phyloP scores from a whole-genome alignment of 2,329 filamentous ascomycete species.

The Trichoderma cornu-damae region DNA sequence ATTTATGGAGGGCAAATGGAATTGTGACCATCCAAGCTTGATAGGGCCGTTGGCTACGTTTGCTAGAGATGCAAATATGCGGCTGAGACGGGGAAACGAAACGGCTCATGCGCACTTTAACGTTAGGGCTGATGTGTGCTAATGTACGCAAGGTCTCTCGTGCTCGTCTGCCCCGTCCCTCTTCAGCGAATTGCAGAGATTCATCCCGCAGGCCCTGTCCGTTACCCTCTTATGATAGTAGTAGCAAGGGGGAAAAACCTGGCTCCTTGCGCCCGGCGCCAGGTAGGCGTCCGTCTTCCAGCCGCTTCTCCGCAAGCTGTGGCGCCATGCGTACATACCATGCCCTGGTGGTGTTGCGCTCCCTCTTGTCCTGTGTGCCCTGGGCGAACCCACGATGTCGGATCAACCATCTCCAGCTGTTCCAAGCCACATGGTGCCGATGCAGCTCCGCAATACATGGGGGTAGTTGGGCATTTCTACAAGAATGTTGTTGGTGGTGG shows the following conservation, averaged over 20 bases:
- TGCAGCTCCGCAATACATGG: neutral
- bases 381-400: neutral
- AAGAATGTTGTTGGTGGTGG: neutral
- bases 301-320: conserved; percentile 1
- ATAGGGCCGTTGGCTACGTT: neutral
- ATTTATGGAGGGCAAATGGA: neutral
- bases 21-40: neutral
- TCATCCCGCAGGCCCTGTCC: neutral
- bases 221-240: neutral
- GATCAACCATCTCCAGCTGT: neutral
- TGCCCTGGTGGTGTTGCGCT: neutral
- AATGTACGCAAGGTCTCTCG: neutral
- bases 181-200: neutral
- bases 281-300: neutral
- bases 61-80: neutral
- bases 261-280: neutral
- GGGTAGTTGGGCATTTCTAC: neutral
- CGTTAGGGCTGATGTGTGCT: neutral
- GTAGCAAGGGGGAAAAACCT: no score
- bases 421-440: neutral
- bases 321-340: neutral
- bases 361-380: neutral
- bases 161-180: neutral
- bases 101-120: neutral
- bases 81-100: neutral